phyloP scores from a whole-genome alignment of 2,329 filamentous ascomycete genomes.

The Chrysosporium queenslandicum region DNA sequence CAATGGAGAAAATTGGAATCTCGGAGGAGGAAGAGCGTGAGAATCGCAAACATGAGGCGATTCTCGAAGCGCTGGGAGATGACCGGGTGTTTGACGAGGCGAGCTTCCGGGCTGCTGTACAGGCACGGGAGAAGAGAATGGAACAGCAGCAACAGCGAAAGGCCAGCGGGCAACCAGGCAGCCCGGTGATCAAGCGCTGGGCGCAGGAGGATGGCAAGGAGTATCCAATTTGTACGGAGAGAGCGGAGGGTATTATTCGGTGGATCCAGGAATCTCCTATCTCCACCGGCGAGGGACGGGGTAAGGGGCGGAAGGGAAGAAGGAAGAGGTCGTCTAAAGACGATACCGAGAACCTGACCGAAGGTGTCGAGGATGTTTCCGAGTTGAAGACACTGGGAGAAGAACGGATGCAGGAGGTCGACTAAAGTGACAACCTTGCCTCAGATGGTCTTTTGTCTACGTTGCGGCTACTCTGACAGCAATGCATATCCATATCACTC shows the following conservation, averaged over 20 bases:
- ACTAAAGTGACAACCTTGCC: background rate
- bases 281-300: constrained; percentile 14
- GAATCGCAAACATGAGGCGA: constrained; percentile 53
- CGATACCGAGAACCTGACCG: background rate
- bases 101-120: constrained; percentile 53
- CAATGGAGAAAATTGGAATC: constrained; percentile 30
- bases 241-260: constrained; percentile 56
- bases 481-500: background rate
- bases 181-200: constrained; percentile 44
- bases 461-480: background rate
- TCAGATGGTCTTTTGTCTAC: background rate
- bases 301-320: constrained; percentile 13
- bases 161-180: constrained; percentile 17
- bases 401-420: background rate
- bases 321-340: constrained; percentile 8
- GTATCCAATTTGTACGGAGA: constrained; percentile 59
- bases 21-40: constrained; percentile 49
- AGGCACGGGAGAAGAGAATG: constrained; percentile 48
- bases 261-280: constrained; percentile 57
- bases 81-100: constrained; percentile 59
- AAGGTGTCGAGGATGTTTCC: background rate
- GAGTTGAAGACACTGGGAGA: background rate
- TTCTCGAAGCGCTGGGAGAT: constrained; percentile 57
- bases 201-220: constrained; percentile 57
- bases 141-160: constrained; percentile 18